Conservation (phyloP, 768 basidiomycete genomes). For the Xerocomus spinulosus region DNA sequence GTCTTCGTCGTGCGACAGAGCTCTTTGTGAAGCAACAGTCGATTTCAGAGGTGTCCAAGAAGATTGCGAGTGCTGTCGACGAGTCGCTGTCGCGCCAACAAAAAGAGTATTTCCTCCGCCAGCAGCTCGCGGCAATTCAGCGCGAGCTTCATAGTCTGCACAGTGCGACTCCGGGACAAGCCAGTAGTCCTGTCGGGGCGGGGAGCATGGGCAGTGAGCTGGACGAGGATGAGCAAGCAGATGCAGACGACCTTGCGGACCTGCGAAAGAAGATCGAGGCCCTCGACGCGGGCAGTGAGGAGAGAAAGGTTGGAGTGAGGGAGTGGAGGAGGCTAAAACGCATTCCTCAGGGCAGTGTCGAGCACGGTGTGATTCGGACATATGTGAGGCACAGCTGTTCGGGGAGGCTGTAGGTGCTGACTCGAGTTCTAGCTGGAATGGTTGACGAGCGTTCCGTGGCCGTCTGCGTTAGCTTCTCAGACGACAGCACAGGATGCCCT, state of each 20-base stretch:
- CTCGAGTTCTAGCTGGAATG: slow-evolving; percentile 61
- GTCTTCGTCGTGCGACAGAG: slow-evolving; percentile 61
- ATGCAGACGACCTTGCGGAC: slow-evolving; percentile 75
- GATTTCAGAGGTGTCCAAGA: slow-evolving; percentile 76
- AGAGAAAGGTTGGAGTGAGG: slow-evolving; percentile 73
- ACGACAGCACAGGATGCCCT: slow-evolving; percentile 34
- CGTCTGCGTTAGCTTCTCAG: slow-evolving; percentile 33
- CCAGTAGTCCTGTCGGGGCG: slow-evolving; percentile 10
- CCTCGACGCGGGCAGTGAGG: slow-evolving; percentile 69
- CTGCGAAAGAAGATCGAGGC: slow-evolving; percentile 70
- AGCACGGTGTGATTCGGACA: slow-evolving; percentile 82
- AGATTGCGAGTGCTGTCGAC: slow-evolving; percentile 75
- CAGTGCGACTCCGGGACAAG: slow-evolving; percentile 26
- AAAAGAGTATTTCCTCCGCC: slow-evolving; percentile 81
- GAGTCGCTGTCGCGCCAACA: slow-evolving; percentile 85
- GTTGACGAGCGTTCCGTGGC: slow-evolving; percentile 85
- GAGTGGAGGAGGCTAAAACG: slow-evolving; percentile 84
- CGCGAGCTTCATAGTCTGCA: slow-evolving; percentile 64
- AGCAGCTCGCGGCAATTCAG: slow-evolving; percentile 77
- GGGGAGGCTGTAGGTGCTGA: slow-evolving; percentile 5
- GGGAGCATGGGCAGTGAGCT: slow-evolving; percentile 42
- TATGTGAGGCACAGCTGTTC: slow-evolving; percentile 49
- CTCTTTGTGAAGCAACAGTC: slow-evolving; percentile 72
- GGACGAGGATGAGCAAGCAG: slow-evolving; percentile 75
- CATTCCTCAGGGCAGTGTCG: slow-evolving; percentile 87